These are phyloP conservation scores for Zasmidium angulare DNA, from an alignment of 2,329 filamentous ascomycete genomes.

Conservation along the genomic window DNA sequence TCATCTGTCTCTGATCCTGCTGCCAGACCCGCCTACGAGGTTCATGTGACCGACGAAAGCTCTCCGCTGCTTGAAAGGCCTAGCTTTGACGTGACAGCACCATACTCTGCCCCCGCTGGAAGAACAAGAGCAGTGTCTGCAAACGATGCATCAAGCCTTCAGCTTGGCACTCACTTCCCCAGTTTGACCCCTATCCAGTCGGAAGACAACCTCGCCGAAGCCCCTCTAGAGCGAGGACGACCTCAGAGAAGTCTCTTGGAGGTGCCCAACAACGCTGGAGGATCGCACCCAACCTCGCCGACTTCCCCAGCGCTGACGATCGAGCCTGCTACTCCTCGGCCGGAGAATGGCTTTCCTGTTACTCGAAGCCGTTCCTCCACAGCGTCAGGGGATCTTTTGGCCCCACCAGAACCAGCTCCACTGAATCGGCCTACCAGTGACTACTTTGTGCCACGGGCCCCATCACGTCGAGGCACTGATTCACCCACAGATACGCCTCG, in stretches of 20 bases:
- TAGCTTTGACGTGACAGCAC: constrained; percentile 4
- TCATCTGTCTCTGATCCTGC: constrained; percentile 51
- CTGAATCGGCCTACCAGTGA: constrained; percentile 9
- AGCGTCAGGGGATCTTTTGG: constrained; percentile 10
- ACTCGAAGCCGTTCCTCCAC: neutral
- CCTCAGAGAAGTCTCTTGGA: neutral
- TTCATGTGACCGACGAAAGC: constrained; percentile 15
- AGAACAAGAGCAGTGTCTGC: constrained; percentile 57
- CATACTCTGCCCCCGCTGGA: constrained; percentile 26
- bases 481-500: constrained; percentile 21
- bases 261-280: neutral
- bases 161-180: constrained; percentile 41
- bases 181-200: constrained; percentile 15
- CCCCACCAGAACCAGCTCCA: constrained; percentile 14
- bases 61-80: constrained; percentile 12
- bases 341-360: constrained; percentile 1
- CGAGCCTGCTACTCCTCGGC: constrained; percentile 21
- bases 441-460: constrained; percentile 13
- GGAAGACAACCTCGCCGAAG: constrained; percentile 15
- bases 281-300: constrained; percentile 5
- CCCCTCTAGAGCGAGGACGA: constrained; percentile 7
- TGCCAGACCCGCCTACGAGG: constrained; percentile 18
- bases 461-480: constrained; percentile 13
- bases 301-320: constrained; percentile 15
- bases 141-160: constrained; percentile 54